Base-by-base conservation (phyloP, 192 early-diverging fungal species). In the Thoreauomyces humboldtii region DNA sequence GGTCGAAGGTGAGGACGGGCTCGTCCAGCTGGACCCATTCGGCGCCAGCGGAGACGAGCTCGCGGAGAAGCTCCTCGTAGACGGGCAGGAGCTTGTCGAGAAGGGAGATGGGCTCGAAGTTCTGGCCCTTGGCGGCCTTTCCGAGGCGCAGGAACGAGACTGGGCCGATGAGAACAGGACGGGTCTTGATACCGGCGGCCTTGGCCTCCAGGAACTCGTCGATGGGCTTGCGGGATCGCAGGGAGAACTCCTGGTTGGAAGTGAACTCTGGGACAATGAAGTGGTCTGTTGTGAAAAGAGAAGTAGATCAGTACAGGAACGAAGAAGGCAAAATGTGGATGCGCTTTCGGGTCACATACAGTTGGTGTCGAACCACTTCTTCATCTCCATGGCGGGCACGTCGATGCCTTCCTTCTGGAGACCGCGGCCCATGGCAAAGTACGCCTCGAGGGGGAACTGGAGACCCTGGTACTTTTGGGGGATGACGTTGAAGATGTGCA, bases 361-460 rank as follows among this genome's bases (percentile, higher is more conserved):
- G 89, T 98, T 98, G 67, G 96, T 96, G 77, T 97, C 94, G 73
- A 97, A 98, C 93, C 91, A 98, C 81, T 98, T 98, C 86, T 94
- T 94, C 96, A 98, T 98, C 79, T 97, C 94, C 72, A 93, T 88
- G 54, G 95, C 92, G 53, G 90, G 90, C 32, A 98, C 90, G 64
- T 97, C 93, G 59, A 96, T 77, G 65, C 81, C 81, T 24, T 86
- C 81, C 66, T 82, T 75, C 67, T 98, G 96, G 54, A 91, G 82
- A 65, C 96, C 96, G 78, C 96, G 92, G 61, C 86, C 92, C 89
- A 98, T 96, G 69, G 96, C 96, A 81, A 98, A 98, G 88, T 96
- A 98, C 28, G 85, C 87, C 70, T 92, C 89, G 43, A 83, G 67
- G 24, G 43, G 45, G 55, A 84, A 77, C 43, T 83, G 79, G 60